A percentile compares a stretch with the other conserved stretches of the same genome.
Evolutionary conservation across 179 eudicot genomes (phyloP).

Genomic region (Heliamphora pulchella): DNA sequence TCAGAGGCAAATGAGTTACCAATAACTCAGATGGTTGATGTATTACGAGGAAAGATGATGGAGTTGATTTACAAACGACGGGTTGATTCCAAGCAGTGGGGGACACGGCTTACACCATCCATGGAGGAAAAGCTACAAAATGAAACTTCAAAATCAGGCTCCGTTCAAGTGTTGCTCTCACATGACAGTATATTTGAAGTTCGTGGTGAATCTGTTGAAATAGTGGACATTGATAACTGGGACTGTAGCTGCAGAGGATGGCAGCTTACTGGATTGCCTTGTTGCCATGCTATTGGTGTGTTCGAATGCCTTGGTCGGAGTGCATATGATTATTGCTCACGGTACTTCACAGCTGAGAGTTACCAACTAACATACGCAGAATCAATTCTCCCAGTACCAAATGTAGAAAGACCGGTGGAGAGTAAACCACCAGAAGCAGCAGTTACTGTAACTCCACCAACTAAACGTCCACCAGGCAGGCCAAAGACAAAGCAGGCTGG

Average conservation of each 20-base stretch:
- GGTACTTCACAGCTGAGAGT: constrained; percentile 42
- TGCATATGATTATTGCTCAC: constrained; percentile 56
- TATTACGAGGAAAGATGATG: constrained; percentile 56
- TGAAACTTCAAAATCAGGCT: constrained; percentile 38
- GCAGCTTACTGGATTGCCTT: constrained; percentile 63
- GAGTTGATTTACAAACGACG: constrained; percentile 46
- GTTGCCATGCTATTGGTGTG: constrained; percentile 61
- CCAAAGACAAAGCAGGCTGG: constrained; percentile 49
- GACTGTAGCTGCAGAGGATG: constrained; percentile 60
- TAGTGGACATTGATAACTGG: constrained; percentile 51
- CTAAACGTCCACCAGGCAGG: constrained; percentile 52
- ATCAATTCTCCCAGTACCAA: constrained; percentile 47
- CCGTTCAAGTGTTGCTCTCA: constrained; percentile 36
- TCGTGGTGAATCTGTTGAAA: constrained; percentile 35
- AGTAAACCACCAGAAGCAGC: constrained; percentile 25
- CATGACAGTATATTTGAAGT: constrained; percentile 50
- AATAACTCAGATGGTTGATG: constrained; percentile 58
- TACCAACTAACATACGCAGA: constrained; percentile 47
- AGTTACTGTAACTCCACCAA: constrained; percentile 48
- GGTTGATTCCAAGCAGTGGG: constrained; percentile 51
- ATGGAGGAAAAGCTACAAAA: constrained; percentile 54
- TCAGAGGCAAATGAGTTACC: constrained; percentile 57
- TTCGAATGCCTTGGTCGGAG: constrained; percentile 39
- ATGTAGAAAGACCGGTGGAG: constrained; percentile 33
- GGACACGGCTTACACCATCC: constrained; percentile 45